Conservation (phyloP, 2,329 filamentous ascomycete genomes). For the Venturia pyrina region DNA sequence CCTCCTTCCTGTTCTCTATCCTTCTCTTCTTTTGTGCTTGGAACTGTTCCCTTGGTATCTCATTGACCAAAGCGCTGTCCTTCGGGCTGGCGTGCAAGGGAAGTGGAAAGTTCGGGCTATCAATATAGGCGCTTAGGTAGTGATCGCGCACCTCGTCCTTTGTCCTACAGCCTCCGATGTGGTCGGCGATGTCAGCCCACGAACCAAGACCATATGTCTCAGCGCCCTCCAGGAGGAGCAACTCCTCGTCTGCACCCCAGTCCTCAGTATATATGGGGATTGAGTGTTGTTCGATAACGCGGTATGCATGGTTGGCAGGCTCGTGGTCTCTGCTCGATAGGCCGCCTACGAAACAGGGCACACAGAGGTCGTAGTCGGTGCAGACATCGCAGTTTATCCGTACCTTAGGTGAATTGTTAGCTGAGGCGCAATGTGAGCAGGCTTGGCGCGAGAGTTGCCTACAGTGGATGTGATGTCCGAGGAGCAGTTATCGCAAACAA, state of each 20-base stretch:
- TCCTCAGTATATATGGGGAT: conserved; percentile 92
- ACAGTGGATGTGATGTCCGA: conserved; percentile 96
- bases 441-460: conserved; percentile 30
- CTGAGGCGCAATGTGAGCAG: not conserved
- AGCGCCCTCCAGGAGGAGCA: conserved; percentile 85
- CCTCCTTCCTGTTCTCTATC: conserved; percentile 86
- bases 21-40: conserved; percentile 84
- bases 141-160: conserved; percentile 96
- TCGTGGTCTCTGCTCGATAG: conserved; percentile 74
- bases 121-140: conserved; percentile 78
- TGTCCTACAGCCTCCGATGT: conserved; percentile 87
- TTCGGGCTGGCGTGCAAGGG: conserved; percentile 76
- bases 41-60: conserved; percentile 83
- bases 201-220: conserved; percentile 95
- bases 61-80: conserved; percentile 67
- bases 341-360: conserved; percentile 83
- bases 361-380: conserved; percentile 92
- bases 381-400: conserved; percentile 89
- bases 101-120: conserved; percentile 75
- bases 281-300: conserved; percentile 96
- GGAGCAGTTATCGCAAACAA: conserved; percentile 94
- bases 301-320: conserved; percentile 75
- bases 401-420: conserved; percentile 46
- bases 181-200: conserved; percentile 96
- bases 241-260: conserved; percentile 95